Base-by-base conservation (phyloP, 1,139 yeast genomes). In the Pichia norvegensis region DNA sequence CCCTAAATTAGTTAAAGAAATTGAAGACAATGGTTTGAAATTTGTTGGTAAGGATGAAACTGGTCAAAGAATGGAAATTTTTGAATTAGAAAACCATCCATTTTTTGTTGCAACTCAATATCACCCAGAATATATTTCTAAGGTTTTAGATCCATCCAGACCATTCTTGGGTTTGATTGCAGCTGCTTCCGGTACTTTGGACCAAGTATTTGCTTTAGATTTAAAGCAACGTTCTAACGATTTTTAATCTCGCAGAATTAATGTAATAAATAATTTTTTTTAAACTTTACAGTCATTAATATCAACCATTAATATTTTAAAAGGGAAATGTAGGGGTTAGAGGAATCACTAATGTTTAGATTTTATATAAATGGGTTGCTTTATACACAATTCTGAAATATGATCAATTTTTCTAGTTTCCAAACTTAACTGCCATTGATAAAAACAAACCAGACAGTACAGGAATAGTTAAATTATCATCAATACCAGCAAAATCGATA, bases 91-190 rank as follows among this genome's bases (percentile, higher is more conserved):
- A 38, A 66, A 67, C 55, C 97, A 90, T 66, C 95, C 94, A 62
- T 92, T 82, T 71, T 90, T 70, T 63, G 95, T 88, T 59, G 99
- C 94, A 55, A 86, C 97, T 38, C 99, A 92, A 72, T 92, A 90
- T 70, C 99, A 92, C 65, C 99, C 99, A 40, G 99, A 92, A 70
- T 92, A 92, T 67, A 76, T 90, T 57, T 87, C 97, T 40, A 87
- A 94, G 68, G 98, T 94, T 33, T 77, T 92, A 65, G 95, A 87
- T 58, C 98, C 99, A 47, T 88, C 97, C 33, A 79, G 87, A 67
- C 99, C 99, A 47, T 85, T 92, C 71, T 77, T 92, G 63, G 99
- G 99, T 46, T 77, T 92, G 58, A 88, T 92, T 50, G 97, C 97
- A 45, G 97, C 98, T 23, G 72, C 95, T 45, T 73, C 90, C 41